Evolutionary conservation across 176 grass and related monocot genomes (phyloP).

Genomic region (Carex cristatella): DNA sequence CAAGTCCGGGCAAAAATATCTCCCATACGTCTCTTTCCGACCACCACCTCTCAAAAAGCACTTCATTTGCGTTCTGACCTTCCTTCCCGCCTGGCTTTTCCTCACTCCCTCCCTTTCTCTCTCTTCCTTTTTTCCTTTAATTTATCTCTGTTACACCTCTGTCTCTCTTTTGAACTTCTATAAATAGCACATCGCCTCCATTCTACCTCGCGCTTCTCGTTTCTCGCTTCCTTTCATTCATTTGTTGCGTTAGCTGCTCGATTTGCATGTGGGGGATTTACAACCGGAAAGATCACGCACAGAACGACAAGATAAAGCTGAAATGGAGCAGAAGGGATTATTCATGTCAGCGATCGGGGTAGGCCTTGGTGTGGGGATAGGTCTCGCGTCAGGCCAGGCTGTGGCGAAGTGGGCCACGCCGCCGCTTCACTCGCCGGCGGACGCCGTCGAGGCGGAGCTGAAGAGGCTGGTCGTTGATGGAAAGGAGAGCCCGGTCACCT

Average conservation of each 20-base stretch:
- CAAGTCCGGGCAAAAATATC: neutral
- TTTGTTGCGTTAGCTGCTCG: neutral
- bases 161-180: slow-evolving; percentile 10
- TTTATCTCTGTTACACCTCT: neutral
- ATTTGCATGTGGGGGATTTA: neutral
- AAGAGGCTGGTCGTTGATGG: slow-evolving; percentile 58
- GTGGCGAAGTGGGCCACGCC: slow-evolving; percentile 17
- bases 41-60: neutral
- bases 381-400: slow-evolving; percentile 41
- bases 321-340: slow-evolving; percentile 91
- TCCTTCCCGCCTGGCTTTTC: slow-evolving; percentile 15
- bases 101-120: neutral
- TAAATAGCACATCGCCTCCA: slow-evolving; percentile 33
- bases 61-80: neutral
- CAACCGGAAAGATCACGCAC: neutral
- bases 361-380: slow-evolving; percentile 81
- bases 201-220: slow-evolving; percentile 30
- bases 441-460: slow-evolving; percentile 68
- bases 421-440: slow-evolving; percentile 16
- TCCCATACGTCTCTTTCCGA: neutral
- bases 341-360: slow-evolving; percentile 76
- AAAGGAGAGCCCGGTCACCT: slow-evolving; percentile 55
- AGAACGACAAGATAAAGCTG: neutral
- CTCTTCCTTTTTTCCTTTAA: neutral
- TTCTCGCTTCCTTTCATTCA: neutral